These are phyloP conservation scores for Starmerella roubikii DNA, from an alignment of 805 yeast species.

Conservation along the genomic window DNA sequence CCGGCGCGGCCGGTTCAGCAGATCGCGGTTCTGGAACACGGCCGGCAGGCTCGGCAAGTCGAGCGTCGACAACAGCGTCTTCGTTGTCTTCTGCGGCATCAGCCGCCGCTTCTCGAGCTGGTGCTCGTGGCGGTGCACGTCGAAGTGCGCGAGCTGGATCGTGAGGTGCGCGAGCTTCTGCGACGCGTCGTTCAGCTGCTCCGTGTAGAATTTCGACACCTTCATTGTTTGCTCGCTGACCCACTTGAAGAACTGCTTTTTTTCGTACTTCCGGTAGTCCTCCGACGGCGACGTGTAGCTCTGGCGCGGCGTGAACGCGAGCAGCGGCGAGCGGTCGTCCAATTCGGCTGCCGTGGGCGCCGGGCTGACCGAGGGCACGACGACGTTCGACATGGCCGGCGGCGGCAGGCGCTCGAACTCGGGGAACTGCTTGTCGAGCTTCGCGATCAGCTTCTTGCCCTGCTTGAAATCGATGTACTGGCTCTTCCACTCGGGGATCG, in stretches of 20 bases:
- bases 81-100: conserved; percentile 1
- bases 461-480: conserved; percentile 31
- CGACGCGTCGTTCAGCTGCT: conserved; percentile 46
- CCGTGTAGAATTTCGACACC: conserved; percentile 47
- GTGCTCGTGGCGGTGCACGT: conserved; percentile 31
- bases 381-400: conserved; percentile 5
- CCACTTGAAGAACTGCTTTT: conserved; percentile 48
- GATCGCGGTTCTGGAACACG: background rate
- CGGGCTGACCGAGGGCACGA: background rate
- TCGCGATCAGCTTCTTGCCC: conserved; percentile 41
- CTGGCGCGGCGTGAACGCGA: conserved; percentile 6
- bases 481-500: conserved; percentile 33
- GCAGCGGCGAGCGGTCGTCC: conserved; percentile 21
- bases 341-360: background rate
- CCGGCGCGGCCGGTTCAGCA: background rate
- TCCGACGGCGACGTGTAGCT: background rate
- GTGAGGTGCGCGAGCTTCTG: conserved; percentile 48
- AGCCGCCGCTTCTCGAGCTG: conserved; percentile 3
- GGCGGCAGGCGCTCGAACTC: conserved; percentile 4
- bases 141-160: conserved; percentile 47
- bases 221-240: conserved; percentile 46
- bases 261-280: conserved; percentile 23
- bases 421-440: conserved; percentile 8
- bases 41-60: conserved; percentile 17
- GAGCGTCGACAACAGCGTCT: conserved; percentile 4